Conservation (phyloP, 371 early-diverging fungal genomes). For the Enterospora canceri region DNA sequence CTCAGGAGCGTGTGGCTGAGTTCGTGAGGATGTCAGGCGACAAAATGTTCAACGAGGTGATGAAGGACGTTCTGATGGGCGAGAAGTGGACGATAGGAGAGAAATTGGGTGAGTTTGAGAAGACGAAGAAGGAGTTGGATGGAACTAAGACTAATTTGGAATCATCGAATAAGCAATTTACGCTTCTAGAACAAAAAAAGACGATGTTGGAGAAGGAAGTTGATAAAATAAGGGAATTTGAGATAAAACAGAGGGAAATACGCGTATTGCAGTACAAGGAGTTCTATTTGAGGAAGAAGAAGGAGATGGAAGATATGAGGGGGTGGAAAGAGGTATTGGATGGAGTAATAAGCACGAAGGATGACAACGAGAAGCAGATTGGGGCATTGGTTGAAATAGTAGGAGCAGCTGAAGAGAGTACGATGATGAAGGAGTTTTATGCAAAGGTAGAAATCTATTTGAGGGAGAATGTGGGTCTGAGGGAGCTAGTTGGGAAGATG, state of each 20-base stretch:
- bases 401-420: background rate
- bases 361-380: background rate
- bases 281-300: slow-evolving; percentile 25
- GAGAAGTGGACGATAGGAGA: background rate
- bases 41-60: slow-evolving; percentile 40
- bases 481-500: background rate
- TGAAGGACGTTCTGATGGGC: slow-evolving; percentile 14
- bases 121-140: slow-evolving; percentile 32
- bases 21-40: slow-evolving; percentile 49
- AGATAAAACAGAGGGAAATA: slow-evolving; percentile 20
- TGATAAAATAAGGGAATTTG: background rate
- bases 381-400: background rate
- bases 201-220: background rate
- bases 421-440: too few species aligned
- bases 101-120: slow-evolving; percentile 24
- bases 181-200: background rate
- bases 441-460: background rate
- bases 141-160: slow-evolving; percentile 28
- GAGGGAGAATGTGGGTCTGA: background rate
- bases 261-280: slow-evolving; percentile 30
- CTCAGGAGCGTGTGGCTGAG: slow-evolving; percentile 57
- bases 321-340: background rate
- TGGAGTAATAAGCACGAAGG: background rate
- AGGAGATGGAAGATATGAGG: background rate
- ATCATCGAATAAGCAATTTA: slow-evolving; percentile 37